phyloP scores from a whole-genome alignment of 2,329 filamentous ascomycete species.

The Aureobasidium sp. region DNA sequence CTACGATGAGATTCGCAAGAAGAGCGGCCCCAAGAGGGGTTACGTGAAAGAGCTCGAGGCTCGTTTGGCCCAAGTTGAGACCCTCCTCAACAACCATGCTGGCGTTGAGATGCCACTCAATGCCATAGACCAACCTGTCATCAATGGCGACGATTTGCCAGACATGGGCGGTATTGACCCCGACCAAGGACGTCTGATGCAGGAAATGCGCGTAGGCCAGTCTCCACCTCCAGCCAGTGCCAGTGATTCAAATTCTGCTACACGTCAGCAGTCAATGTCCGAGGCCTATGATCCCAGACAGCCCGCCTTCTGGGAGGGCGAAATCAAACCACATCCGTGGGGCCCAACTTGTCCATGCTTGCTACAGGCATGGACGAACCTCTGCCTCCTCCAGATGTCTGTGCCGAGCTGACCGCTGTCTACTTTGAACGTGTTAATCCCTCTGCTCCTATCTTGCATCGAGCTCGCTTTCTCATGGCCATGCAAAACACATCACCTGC shows the following conservation, averaged over 20 bases:
- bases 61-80: conserved; percentile 79
- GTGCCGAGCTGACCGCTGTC: conserved; percentile 81
- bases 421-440: conserved; percentile 90
- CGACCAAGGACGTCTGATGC: not conserved
- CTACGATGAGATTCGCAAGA: conserved; percentile 86
- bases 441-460: conserved; percentile 81
- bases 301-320: not conserved
- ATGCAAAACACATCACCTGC: conserved; percentile 75
- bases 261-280: not conserved
- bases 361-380: conserved; percentile 65
- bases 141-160: not conserved
- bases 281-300: not conserved
- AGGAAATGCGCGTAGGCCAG: not conserved
- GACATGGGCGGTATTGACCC: conserved; percentile 5
- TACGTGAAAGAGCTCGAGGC: conserved; percentile 94
- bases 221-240: not conserved
- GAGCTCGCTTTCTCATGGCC: conserved; percentile 74
- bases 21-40: conserved; percentile 88
- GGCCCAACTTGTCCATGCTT: not conserved
- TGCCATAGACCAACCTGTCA: not conserved
- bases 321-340: not conserved
- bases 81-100: conserved; percentile 67
- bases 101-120: conserved; percentile 13
- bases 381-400: conserved; percentile 66
- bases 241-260: not conserved